Base-by-base conservation (phyloP, 1,284 basidiomycete genomes). In the Cryptococcus floricola region DNA sequence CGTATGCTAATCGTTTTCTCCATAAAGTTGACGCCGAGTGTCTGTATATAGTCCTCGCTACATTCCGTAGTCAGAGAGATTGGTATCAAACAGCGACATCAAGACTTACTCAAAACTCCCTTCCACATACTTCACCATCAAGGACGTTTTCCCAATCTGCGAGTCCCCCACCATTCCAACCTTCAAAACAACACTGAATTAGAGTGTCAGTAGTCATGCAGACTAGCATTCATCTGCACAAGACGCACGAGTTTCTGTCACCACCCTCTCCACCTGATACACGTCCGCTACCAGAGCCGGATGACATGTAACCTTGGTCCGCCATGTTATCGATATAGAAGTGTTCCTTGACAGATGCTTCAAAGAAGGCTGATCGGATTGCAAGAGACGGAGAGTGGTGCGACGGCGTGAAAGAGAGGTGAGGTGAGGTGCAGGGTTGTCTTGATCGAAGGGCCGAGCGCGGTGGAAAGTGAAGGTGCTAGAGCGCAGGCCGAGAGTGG, bases 151-250 rank as follows among this genome's bases (percentile, higher is more conserved):
- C 66, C 94, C 94, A 71, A 98, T 97, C 80, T 97, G 93, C 68
- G 92, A 92, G 80, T 98, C 95, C 52, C 95, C 95, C 39, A 98
- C 91, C 94, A 98, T 97, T 56, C 94, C 94, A 53, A 98, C 94
- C 78, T 98, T 96, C 77, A 96, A 88, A 56, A 95, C 90, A 68
- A 97, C 91, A 72, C 90, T 93, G 74, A 28, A 25, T 25, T 7
- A 47, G 14, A 34, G n/a, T 25, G 57, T 65, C 43, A 60, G 48
- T 12, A 27, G 10, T 25, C 39, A 27, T 49, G 9, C 25, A 42
- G 48, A 44, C 27, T 39, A 34, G 12, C 46, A 45, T 19, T 13
- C 31, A 28, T 12, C 9, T 19, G 28, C 7, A 38, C 34, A 39
- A 37, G 37, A 68, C 72, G 57, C 42, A 75, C 73, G 67, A 64